Conservation (phyloP, 140 eudicot genomes). For the Stevia rebaudiana region DNA sequence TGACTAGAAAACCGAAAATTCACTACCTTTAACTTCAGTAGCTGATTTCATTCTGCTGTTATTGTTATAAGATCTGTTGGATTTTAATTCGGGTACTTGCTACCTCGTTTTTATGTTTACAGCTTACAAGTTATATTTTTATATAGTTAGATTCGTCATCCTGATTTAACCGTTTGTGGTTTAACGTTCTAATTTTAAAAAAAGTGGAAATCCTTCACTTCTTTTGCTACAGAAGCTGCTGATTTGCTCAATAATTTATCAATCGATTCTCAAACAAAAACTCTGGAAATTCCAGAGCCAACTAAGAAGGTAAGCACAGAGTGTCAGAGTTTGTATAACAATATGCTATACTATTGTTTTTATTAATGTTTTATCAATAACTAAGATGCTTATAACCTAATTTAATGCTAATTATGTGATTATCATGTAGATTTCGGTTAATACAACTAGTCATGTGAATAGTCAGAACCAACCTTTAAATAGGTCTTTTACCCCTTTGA, state of each 20-base stretch:
- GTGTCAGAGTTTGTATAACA: no score
- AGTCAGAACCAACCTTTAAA: constrained; percentile 49
- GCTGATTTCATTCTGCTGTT: no score
- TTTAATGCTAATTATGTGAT: not conserved
- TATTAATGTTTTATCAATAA: not conserved
- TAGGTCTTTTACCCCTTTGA: constrained; percentile 51
- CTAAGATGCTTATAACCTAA: not conserved
- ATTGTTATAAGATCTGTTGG: no score
- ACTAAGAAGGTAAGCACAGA: constrained; percentile 44
- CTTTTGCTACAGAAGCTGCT: constrained; percentile 51
- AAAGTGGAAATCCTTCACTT: constrained; percentile 33
- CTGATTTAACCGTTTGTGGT: no score
- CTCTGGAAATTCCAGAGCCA: constrained; percentile 48
- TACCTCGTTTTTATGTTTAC: no score
- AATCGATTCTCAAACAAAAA: constrained; percentile 57
- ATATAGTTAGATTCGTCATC: no score
- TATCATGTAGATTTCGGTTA: constrained; percentile 35
- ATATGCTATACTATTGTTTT: no score
- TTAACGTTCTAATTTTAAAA: not conserved
- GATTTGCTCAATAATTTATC: constrained; percentile 72
- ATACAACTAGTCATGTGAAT: constrained; percentile 19
- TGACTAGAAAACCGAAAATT: not conserved
- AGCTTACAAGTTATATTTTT: no score
- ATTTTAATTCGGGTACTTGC: no score
- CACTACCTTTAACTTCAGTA: not conserved